Evolutionary conservation across 441 rosid species (phyloP).

Genomic region (Gossypium laxum): DNA sequence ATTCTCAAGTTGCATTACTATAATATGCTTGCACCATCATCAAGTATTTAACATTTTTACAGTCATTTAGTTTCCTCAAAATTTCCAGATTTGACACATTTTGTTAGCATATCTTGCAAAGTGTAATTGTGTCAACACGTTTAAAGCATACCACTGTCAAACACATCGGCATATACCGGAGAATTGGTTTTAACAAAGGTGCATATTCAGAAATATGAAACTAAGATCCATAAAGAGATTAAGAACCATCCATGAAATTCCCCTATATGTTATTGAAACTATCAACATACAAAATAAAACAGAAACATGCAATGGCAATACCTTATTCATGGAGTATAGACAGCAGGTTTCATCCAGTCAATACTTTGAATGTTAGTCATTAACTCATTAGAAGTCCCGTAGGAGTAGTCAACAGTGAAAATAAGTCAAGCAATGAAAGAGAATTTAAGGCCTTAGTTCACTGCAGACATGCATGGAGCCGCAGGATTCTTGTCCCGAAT

Average conservation of each 20-base stretch:
- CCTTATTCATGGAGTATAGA: constrained; percentile 14
- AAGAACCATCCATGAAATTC: not conserved
- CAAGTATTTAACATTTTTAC: not conserved
- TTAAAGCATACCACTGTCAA: not conserved
- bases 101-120: not conserved
- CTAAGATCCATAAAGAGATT: too few species aligned
- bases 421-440: not conserved
- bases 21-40: not conserved
- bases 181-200: not conserved
- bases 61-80: too few species aligned
- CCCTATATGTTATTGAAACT: not conserved
- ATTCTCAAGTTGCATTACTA: not conserved
- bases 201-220: not conserved
- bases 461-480: too few species aligned
- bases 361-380: not conserved
- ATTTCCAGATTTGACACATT: not conserved
- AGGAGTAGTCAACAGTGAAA: not conserved
- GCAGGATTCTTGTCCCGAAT: not conserved
- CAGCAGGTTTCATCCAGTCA: not conserved
- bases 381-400: constrained; percentile 12
- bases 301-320: not conserved
- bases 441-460: not conserved
- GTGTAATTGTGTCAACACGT: not conserved
- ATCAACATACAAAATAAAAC: not conserved
- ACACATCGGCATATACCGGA: not conserved